Evolutionary conservation across 345 rosid genomes (phyloP), one percentile per base, ranked within the genome.

Genomic region (Acer negundo): DNA sequence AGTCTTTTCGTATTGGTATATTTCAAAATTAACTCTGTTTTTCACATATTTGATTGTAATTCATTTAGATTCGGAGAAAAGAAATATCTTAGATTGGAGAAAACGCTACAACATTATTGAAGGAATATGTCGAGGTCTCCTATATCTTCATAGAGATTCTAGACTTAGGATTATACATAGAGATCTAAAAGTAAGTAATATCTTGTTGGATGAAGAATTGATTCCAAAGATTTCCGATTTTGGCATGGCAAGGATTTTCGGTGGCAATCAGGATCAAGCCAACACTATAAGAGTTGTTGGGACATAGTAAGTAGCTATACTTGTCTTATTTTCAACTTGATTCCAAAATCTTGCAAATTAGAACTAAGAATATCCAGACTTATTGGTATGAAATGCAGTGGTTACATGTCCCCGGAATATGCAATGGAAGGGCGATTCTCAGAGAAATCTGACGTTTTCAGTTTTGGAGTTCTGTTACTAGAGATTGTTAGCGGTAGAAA

Each of bases 161-260:
- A 59, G 63, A 59, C 13, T 59, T 4, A 9, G 26, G 12, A 59
- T 59, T 22, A 59, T 59, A 59, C 63, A 59, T 59, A 59, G 63
- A 59, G 63, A 59, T 59, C 12, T 59, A 19, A 59, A 59, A 59
- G 63, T 26, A 19, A 59, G 63, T 59, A 59, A 59, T 59, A 20
- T 59, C 17, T 22, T 59, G 10, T 59, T 59, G 63, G 63, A 59
- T 20, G 63, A 59, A 8, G 63, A 59, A 19, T 22, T 59, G 22
- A 59, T 20, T 59, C 82, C 78, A 1, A 81, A 78, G 28, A 78
- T 84, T 61, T 81, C 81, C 0, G 80, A 79, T 66, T 81, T 79
- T 73, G 87, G 84, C 22, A 76, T 62, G 62, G 77, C 80, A 7
- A 58, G 86, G 55, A 69, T 62, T 15, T 78, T 80, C 42, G 79